Base-by-base conservation (phyloP, 768 basidiomycete species). In the Leccinum incarnatum region DNA sequence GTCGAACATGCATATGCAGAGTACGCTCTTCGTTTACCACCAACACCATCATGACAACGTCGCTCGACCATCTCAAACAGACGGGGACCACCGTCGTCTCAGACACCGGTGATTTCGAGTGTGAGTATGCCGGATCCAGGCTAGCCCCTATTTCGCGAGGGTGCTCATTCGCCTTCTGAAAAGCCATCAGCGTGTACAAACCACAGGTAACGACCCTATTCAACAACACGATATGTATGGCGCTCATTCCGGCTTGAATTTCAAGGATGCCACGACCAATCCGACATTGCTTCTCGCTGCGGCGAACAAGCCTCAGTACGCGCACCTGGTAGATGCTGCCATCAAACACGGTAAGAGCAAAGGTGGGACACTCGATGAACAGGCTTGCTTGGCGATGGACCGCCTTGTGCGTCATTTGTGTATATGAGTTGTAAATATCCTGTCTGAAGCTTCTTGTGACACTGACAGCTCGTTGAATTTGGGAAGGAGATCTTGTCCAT, bases 241-340 rank as follows among this genome's bases (percentile, higher is more conserved):
- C 9, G 19, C 30, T 55, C 2, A 58, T 37, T 8, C 11, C 11
- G 3, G 32, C 36, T 2, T 19, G 4, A 15, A 52, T 58, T 70
- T 34, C 9, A 37, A 93, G 86, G 94, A 96, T 80, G 95, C 95
- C 32, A 98, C 95, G 45, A 98, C 95, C 62, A 98, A 98, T 80
- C 96, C 95, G 12, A 93, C 91, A 21, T 76, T 93, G 70, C 92
- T 98, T 71, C 83, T 98, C 65, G 88, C 91, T 17, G 95, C 95
- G 40, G 87, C 92, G 57, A 88, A 88, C 79, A 91, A 96, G 76
- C 76, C 89, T n/a, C 83, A 81, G 5, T 97, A 98, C 75, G 79
- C 84, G 52, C 84, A 81, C 58, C 77, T 95, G 58, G 85, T 95
- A 65, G 83, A 93, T 62, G 74, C 73, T 46, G 91, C 93, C 48